These are phyloP conservation scores for Physcomitrium patens DNA, from an alignment of 225 moss, liverwort and hornwort genomes.

Conservation along the genomic window DNA sequence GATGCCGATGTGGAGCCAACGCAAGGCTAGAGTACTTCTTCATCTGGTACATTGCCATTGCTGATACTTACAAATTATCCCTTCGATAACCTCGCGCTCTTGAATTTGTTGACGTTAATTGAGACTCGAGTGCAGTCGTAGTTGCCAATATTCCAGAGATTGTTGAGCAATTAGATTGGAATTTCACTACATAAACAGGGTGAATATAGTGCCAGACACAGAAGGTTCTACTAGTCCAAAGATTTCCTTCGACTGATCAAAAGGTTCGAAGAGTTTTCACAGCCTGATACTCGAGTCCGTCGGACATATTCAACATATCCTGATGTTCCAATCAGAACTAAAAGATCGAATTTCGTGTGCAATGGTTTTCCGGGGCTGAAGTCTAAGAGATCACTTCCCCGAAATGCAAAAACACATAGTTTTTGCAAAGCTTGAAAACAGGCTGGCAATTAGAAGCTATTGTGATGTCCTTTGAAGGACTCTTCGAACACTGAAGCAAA, in stretches of 20 bases:
- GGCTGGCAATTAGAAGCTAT: slow-evolving; percentile 37
- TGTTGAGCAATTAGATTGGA: no score
- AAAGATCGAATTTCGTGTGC: neutral
- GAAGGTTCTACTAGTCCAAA: slow-evolving; percentile 4
- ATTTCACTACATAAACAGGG: no score
- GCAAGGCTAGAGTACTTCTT: slow-evolving; percentile 66
- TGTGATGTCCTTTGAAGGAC: slow-evolving; percentile 30
- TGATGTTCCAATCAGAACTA: neutral
- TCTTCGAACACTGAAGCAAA: slow-evolving; percentile 7
- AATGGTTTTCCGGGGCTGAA: neutral
- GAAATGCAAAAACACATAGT: slow-evolving; percentile 45
- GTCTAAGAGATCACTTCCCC: slow-evolving; percentile 58
- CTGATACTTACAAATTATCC: neutral
- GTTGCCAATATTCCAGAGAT: no score
- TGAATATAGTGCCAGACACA: neutral
- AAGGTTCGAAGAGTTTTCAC: neutral
- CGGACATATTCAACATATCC: neutral
- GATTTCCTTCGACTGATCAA: neutral
- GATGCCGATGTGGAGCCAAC: slow-evolving; percentile 69
- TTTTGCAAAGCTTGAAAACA: slow-evolving; percentile 29
- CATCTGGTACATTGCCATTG: slow-evolving; percentile 75
- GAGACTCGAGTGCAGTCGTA: no score
- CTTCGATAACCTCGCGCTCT: neutral
- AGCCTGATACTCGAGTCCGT: neutral
- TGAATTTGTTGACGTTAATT: no score